These are phyloP conservation scores for Herpetomonas tarakana DNA, from an alignment of 208 protist genomes.

Conservation along the genomic window DNA sequence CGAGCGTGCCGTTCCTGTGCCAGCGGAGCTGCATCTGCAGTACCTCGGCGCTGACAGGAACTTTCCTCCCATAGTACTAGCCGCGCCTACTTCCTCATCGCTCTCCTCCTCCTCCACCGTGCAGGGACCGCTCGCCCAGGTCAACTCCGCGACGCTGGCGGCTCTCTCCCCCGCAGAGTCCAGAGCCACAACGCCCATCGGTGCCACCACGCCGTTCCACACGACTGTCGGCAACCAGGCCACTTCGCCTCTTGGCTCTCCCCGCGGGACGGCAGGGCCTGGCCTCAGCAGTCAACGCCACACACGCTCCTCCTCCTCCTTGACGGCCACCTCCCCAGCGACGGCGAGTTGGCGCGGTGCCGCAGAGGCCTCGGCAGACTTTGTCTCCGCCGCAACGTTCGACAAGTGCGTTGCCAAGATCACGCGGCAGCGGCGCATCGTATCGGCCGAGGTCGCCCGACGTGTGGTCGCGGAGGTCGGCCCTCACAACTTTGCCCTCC, in stretches of 20 bases:
- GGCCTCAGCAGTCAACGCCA: too few relatives aligned
- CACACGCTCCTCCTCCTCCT: not conserved
- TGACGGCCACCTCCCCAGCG: not conserved
- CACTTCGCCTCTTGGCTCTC: too few relatives aligned
- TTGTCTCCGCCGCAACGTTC: constrained; percentile 1
- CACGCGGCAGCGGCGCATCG: constrained; percentile 8
- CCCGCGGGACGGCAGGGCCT: too few relatives aligned
- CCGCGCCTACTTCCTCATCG: not conserved
- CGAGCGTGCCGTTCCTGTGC: constrained; percentile 7
- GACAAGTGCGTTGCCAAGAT: constrained; percentile 9
- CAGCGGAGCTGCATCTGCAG: not conserved
- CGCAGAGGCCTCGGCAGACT: constrained; percentile 11
- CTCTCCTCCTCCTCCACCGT: not conserved
- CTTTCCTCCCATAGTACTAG: not conserved
- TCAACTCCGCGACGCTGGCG: not conserved
- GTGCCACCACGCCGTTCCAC: not conserved
- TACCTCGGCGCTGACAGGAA: not conserved
- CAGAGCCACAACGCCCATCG: not conserved
- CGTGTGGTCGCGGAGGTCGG: constrained; percentile 36
- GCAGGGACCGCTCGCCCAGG: too few relatives aligned
- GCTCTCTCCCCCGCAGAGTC: not conserved
- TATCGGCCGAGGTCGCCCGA: constrained; percentile 17
- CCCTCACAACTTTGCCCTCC: constrained; percentile 50
- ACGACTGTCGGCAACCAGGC: too few relatives aligned
- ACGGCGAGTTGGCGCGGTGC: not conserved